phyloP scores from a whole-genome alignment of 176 grass and related monocot species.

The Calamus simplicifolius region DNA sequence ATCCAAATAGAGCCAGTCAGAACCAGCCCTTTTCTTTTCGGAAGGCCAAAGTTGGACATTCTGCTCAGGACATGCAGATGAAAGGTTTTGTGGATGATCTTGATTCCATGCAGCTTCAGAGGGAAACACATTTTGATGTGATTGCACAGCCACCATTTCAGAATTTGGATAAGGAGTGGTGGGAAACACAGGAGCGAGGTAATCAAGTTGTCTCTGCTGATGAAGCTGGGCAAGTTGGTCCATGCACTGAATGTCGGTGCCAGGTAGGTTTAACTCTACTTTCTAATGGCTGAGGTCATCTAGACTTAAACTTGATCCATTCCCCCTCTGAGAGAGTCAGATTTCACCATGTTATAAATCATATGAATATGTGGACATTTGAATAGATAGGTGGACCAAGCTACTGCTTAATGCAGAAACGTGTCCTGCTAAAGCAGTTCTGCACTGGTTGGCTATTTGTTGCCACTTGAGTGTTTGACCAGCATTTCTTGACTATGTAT shows the following conservation, averaged over 20 bases:
- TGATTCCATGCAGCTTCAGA: conserved; percentile 35
- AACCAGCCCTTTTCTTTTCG: conserved; percentile 24
- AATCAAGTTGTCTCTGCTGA: conserved; percentile 39
- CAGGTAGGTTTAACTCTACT: conserved; percentile 42
- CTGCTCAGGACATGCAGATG: conserved; percentile 46
- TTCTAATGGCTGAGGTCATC: no score
- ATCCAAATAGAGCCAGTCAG: conserved; percentile 21
- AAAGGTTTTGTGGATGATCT: conserved; percentile 62
- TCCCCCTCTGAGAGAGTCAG: no score
- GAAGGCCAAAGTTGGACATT: conserved; percentile 35
- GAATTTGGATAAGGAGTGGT: conserved; percentile 48
- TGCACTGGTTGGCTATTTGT: no score
- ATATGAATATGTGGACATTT: no score
- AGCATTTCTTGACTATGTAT: no score
- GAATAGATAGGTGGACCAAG: no score
- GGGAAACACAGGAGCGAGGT: conserved; percentile 62
- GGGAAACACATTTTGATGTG: conserved; percentile 13
- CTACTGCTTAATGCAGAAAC: no score
- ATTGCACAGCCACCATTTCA: conserved; percentile 22
- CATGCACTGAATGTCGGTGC: conserved; percentile 43
- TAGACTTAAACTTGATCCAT: no score
- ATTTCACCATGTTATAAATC: no score
- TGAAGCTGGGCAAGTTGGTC: conserved; percentile 70
- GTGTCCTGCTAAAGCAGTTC: no score
- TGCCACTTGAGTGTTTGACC: no score